These are phyloP conservation scores for Jaltomata sinuosa DNA, from an alignment of 257 asterid species.

Conservation along the genomic window DNA sequence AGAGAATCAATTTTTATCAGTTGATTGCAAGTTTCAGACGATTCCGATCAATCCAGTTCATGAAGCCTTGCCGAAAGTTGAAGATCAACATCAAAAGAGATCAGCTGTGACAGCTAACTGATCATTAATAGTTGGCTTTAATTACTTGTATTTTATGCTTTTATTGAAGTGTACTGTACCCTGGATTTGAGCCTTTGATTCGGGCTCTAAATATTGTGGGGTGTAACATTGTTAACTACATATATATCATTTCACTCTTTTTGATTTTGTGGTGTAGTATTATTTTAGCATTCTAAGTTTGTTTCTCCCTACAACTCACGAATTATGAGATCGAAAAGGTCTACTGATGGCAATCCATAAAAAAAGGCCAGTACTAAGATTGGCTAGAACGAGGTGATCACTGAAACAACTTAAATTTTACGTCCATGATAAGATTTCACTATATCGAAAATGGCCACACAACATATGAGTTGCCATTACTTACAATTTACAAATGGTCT, in stretches of 20 bases:
- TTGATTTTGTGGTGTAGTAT: no score
- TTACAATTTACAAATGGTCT: no score
- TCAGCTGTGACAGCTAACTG: neutral
- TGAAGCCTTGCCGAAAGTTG: conserved; percentile 20
- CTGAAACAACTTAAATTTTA: no score
- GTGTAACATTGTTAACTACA: neutral
- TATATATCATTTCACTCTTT: neutral
- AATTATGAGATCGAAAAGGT: no score
- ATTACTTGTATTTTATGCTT: neutral
- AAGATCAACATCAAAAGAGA: neutral
- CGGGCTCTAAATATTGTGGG: neutral
- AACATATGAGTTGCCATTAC: no score
- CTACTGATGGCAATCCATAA: no score
- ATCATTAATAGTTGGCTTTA: neutral
- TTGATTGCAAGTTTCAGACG: conserved; percentile 30
- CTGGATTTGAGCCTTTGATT: neutral
- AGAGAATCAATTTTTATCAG: conserved; percentile 9
- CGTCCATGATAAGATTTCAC: no score
- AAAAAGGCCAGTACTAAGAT: no score
- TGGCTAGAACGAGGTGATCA: no score
- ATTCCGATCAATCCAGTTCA: conserved; percentile 10
- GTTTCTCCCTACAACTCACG: no score
- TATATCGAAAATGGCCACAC: no score
- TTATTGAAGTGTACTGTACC: neutral
- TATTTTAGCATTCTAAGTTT: no score